Percentiles rank a stretch among this genome's conserved stretches.
phyloP scores from a whole-genome alignment of 129 eudicot genomes.

The Flaveria trinervia region DNA sequence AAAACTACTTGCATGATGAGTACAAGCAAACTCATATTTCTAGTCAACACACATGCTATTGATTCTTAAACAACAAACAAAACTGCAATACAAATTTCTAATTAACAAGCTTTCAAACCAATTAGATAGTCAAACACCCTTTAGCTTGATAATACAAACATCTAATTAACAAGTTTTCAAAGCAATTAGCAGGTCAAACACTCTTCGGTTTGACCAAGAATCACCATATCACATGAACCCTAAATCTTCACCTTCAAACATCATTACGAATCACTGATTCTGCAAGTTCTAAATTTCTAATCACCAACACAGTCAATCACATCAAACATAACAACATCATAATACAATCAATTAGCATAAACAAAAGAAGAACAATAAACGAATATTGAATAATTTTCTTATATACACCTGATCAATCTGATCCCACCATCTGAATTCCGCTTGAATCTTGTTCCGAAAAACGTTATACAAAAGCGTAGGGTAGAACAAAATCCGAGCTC shows the following conservation, averaged over 20 bases:
- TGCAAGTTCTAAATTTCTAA: no score
- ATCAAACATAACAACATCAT: background rate
- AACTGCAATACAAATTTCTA: background rate
- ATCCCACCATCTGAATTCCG: constrained; percentile 97
- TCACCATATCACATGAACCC: no score
- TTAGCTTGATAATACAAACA: constrained; percentile 3
- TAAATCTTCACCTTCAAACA: no score
- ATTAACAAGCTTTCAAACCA: constrained; percentile 1
- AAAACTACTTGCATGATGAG: background rate
- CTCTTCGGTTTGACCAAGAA: constrained; percentile 14
- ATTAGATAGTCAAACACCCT: constrained; percentile 17
- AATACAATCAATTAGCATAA: background rate
- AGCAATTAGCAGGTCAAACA: constrained; percentile 19
- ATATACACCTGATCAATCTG: constrained; percentile 71
- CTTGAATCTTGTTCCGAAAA: constrained; percentile 64
- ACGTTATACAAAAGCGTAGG: constrained; percentile 93
- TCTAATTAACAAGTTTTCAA: background rate
- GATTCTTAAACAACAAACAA: constrained; percentile 5
- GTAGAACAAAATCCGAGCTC: constrained; percentile 83
- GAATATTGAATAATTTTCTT: background rate
- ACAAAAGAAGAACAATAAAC: background rate
- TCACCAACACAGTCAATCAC: no score
- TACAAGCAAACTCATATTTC: background rate
- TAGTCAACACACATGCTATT: constrained; percentile 11
- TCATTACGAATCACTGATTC: no score